These are phyloP conservation scores for Quercus berberidifolia DNA, from an alignment of 306 rosid species.

Conservation along the genomic window DNA sequence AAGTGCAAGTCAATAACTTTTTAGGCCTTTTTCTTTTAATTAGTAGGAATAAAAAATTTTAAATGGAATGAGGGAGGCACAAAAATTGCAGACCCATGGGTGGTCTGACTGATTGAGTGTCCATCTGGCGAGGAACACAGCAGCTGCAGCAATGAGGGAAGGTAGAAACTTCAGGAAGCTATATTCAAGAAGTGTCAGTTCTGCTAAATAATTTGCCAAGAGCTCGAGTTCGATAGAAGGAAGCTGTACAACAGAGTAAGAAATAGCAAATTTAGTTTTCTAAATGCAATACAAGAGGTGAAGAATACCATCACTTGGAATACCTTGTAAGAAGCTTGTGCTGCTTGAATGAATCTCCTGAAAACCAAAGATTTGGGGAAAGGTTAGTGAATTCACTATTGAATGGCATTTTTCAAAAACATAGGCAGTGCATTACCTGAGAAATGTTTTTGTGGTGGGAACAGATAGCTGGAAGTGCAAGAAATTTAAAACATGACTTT, in stretches of 20 bases:
- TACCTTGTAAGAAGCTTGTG: conserved; percentile 73
- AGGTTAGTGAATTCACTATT: conserved; percentile 6
- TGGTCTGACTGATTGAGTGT: conserved; percentile 61
- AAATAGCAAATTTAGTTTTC: neutral
- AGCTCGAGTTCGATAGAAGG: conserved; percentile 57
- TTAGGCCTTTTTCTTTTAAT: neutral
- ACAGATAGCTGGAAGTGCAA: conserved; percentile 69
- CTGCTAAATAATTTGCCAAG: conserved; percentile 81
- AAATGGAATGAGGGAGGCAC: neutral
- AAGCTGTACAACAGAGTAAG: conserved; percentile 39
- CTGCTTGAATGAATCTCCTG: conserved; percentile 89
- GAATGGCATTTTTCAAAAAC: conserved; percentile 1
- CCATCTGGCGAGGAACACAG: conserved; percentile 93
- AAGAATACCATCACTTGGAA: conserved; percentile 1
- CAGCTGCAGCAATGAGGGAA: conserved; percentile 81
- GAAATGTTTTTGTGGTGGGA: conserved; percentile 85
- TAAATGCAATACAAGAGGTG: neutral
- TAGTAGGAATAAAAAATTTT: neutral
- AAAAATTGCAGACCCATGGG: conserved; percentile 69
- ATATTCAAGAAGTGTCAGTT: conserved; percentile 74
- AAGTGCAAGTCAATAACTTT: conserved; percentile 9
- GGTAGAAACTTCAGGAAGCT: conserved; percentile 74
- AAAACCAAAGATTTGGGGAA: conserved; percentile 15
- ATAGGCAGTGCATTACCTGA: conserved; percentile 48
- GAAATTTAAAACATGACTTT: conserved; percentile 63